Evolutionary conservation across 2,329 filamentous ascomycete species (phyloP).

Genomic region (Teratosphaeria zuluensis): DNA sequence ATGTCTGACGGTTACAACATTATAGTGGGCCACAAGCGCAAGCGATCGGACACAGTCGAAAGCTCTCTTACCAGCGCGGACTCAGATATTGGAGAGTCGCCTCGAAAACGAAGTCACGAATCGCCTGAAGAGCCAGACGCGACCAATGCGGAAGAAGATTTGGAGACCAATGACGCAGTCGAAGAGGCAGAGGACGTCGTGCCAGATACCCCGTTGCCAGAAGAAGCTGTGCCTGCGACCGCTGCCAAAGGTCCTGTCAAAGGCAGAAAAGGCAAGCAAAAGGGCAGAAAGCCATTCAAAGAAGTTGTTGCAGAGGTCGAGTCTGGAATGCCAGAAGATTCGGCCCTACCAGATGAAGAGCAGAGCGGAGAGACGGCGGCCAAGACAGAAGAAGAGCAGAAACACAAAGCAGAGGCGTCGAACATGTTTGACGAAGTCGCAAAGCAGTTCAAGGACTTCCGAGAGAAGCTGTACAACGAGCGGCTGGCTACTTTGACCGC

Average conservation of each 20-base stretch:
- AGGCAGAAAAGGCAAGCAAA: slow-evolving; percentile 37
- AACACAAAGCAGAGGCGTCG: slow-evolving; percentile 24
- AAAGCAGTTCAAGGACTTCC: slow-evolving; percentile 76
- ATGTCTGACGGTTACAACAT: not conserved
- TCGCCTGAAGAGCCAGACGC: slow-evolving; percentile 6
- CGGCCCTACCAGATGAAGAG: slow-evolving; percentile 9
- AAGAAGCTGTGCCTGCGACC: slow-evolving; percentile 13
- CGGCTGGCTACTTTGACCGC: slow-evolving; percentile 69
- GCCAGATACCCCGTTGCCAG: slow-evolving; percentile 14
- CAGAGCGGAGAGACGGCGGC: slow-evolving; percentile 22
- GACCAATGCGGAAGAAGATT: slow-evolving; percentile 24
- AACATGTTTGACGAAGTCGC: slow-evolving; percentile 59
- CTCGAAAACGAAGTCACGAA: slow-evolving; percentile 24
- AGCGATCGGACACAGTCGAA: slow-evolving; percentile 32
- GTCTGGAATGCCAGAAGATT: slow-evolving; percentile 9
- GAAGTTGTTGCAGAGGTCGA: slow-evolving; percentile 20
- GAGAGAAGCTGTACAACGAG: slow-evolving; percentile 83
- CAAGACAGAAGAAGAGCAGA: slow-evolving; percentile 45
- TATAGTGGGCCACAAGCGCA: slow-evolving; percentile 32
- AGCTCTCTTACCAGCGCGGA: slow-evolving; percentile 30
- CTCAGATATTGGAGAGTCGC: slow-evolving; percentile 25
- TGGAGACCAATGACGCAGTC: slow-evolving; percentile 22
- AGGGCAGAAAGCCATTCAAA: slow-evolving; percentile 30
- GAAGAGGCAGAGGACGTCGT: slow-evolving; percentile 36
- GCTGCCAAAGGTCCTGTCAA: slow-evolving; percentile 27